phyloP scores from a whole-genome alignment of 2,329 filamentous ascomycete species.

The Microcyclospora pomicola region DNA sequence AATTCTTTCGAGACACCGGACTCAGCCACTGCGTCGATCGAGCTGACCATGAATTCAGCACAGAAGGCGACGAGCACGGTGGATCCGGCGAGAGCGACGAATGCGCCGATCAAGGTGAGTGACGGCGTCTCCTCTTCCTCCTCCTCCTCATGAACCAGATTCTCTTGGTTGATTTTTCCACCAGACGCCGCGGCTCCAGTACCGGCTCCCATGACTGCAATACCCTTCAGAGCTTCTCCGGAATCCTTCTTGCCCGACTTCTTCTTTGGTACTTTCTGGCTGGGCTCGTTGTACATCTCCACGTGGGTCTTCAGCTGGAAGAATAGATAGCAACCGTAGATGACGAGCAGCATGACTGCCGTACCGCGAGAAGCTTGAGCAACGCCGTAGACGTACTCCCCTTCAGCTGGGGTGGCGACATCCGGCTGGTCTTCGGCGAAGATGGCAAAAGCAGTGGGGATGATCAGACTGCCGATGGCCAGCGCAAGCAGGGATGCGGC shows the following conservation, averaged over 20 bases:
- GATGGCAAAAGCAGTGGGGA: conserved; percentile 72
- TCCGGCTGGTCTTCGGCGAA: conserved; percentile 23
- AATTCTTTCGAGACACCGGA: conserved; percentile 43
- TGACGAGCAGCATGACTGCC: conserved; percentile 64
- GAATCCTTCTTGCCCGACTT: conserved; percentile 32
- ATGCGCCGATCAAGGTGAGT: conserved; percentile 56
- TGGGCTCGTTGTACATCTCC: conserved; percentile 64
- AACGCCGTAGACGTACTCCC: conserved; percentile 14
- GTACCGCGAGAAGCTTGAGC: conserved; percentile 52
- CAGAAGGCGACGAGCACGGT: conserved; percentile 72
- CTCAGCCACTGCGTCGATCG: conserved; percentile 42
- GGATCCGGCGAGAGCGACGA: conserved; percentile 55
- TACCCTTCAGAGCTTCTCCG: conserved; percentile 35
- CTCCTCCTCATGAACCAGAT: conserved; percentile 37
- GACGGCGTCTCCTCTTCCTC: conserved; percentile 64
- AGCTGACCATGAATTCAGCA: conserved; percentile 50
- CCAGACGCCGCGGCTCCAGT: conserved; percentile 38
- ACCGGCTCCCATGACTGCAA: conserved; percentile 40
- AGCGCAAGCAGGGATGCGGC: conserved; percentile 68
- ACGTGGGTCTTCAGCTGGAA: conserved; percentile 86
- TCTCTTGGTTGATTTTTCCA: conserved; percentile 37
- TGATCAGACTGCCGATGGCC: conserved; percentile 68
- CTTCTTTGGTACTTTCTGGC: conserved; percentile 58
- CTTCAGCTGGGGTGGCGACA: no score
- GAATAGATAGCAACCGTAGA: conserved; percentile 71